Conservation (phyloP, 106 monocot species). For the Gastrodia elata region DNA sequence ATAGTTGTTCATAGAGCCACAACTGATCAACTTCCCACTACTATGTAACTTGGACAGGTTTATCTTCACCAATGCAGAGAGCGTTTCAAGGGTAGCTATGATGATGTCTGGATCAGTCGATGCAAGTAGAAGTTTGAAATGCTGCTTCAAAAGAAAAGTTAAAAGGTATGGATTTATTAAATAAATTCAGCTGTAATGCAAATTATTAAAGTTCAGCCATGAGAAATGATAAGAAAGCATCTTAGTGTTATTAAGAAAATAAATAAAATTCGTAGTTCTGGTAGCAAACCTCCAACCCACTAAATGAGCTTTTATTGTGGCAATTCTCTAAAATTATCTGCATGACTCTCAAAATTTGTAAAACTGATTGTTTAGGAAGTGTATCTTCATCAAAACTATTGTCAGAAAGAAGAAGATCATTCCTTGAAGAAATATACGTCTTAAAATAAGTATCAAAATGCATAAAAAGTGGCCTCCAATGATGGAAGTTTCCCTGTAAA, state of each 20-base stretch:
- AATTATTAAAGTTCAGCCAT: background rate
- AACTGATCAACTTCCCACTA: slow-evolving; percentile 76
- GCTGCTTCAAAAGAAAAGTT: slow-evolving; percentile 34
- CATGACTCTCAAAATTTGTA: slow-evolving; percentile 96
- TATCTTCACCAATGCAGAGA: slow-evolving; percentile 84
- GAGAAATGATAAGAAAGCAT: background rate
- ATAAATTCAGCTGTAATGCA: background rate
- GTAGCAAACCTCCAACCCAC: slow-evolving; percentile 78
- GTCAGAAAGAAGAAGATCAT: slow-evolving; percentile 85
- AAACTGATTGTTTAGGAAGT: slow-evolving; percentile 78
- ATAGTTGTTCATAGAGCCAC: slow-evolving; percentile 66
- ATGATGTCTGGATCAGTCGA: slow-evolving; percentile 96
- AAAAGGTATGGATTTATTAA: background rate
- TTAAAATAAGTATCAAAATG: slow-evolving; percentile 98
- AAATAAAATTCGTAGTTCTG: background rate
- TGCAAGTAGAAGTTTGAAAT: slow-evolving; percentile 87
- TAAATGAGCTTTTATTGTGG: slow-evolving; percentile 85
- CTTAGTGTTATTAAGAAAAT: background rate
- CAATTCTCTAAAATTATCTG: slow-evolving; percentile 93
- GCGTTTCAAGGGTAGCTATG: slow-evolving; percentile 78
- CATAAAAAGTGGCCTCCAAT: slow-evolving; percentile 93
- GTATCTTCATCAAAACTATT: slow-evolving; percentile 54
- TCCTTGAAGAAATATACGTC: slow-evolving; percentile 69
- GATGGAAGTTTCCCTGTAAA: slow-evolving; percentile 94
- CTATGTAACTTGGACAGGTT: slow-evolving; percentile 95